Base-by-base conservation (phyloP, 176 grass and related monocot genomes). In the Secale cereale region DNA sequence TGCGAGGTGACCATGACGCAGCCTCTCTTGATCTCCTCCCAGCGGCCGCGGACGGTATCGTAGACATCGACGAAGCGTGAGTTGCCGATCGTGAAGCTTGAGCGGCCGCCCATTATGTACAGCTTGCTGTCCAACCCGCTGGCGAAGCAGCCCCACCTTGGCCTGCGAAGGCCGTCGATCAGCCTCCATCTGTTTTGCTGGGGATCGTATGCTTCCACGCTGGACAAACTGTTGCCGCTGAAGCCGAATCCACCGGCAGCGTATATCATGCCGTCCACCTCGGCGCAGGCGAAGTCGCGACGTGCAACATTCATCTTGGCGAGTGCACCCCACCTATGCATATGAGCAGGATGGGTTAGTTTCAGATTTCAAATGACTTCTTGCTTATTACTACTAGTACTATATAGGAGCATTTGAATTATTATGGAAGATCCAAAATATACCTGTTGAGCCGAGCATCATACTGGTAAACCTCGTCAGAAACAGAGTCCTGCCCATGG, bases 1-100 rank as follows among this genome's bases (percentile, higher is more conserved):
- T 98, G 87, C 3, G 92, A 78, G 5, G 91, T 94, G 66, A 94
- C 92, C 95, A 98, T 94, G 60, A 98, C 92, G 4, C 95, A 93
- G 7, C 95, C 95, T 16, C 88, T 91, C 82, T 90, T 98, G 71
- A 90, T 83, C 77, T 91, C 95, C 1, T 46, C 40, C 95, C 95
- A 98, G 1, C 79, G 26, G 16, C 8, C 45, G 26, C 12, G 45
- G 3, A 28, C 12, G 5, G 91, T 87, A 36, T 82, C 84, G 39
- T 94, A 98, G 12, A 98, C 37, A 40, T 94, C 91, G 1, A 91
- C 13, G 3, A 50, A 88, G 8, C 80, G 90, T 4, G 92, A 86
- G 28, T 94, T 91, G 33, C 95, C 95, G 4, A 93, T 94, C 0
- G 85, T 93, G 82, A 98, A 98, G 87, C 87, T 98, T 3, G 95